Conservation (phyloP, 1,139 yeast genomes). For the Debaryomyces sp. region DNA sequence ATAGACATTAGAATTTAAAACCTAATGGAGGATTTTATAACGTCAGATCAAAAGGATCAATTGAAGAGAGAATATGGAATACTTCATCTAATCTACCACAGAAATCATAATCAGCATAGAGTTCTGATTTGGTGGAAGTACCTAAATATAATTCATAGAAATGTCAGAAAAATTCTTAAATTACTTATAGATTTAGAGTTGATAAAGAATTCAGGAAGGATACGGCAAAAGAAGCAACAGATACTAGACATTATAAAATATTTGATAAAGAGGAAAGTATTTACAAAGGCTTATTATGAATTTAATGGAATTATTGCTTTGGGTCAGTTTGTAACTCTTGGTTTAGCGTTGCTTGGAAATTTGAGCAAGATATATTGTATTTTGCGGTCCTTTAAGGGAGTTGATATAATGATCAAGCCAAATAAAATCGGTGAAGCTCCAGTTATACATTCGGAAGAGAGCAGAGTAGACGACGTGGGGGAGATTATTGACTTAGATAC, state of each 20-base stretch:
- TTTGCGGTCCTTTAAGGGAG: constrained; percentile 23
- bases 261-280: constrained; percentile 37
- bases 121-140: constrained; percentile 76
- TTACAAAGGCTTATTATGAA: constrained; percentile 57
- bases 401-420: neutral
- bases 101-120: constrained; percentile 80
- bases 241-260: constrained; percentile 31
- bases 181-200: constrained; percentile 22
- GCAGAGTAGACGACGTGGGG: constrained; percentile 26
- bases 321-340: constrained; percentile 79
- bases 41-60: neutral
- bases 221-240: constrained; percentile 16
- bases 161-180: constrained; percentile 43
- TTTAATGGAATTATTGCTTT: constrained; percentile 71
- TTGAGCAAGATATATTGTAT: constrained; percentile 49
- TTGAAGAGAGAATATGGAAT: constrained; percentile 53
- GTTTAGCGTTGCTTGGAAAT: constrained; percentile 66
- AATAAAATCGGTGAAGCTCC: neutral
- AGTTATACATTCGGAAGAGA: neutral
- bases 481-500: constrained; percentile 21
- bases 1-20: neutral
- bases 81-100: constrained; percentile 63
- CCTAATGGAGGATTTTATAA: constrained; percentile 5
- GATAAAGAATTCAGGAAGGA: constrained; percentile 18
- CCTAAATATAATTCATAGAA: constrained; percentile 64